phyloP scores from a whole-genome alignment of 2,329 filamentous ascomycete genomes.

The Cytospora chrysosperma region DNA sequence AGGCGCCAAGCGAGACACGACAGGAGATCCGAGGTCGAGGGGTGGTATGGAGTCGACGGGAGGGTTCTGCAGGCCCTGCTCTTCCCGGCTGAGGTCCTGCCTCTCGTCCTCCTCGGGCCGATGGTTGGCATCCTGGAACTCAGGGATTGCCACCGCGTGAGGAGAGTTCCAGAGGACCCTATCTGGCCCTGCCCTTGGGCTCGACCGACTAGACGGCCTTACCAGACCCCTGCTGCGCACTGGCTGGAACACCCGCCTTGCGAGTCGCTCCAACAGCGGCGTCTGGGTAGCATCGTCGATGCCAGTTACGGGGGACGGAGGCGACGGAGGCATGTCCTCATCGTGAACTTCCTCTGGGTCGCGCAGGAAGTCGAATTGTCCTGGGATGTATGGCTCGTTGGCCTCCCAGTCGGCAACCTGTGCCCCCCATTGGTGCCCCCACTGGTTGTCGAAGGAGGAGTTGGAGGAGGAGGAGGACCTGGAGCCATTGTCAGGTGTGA shows the following conservation, averaged over 20 bases:
- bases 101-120: no score
- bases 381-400: neutral
- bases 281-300: neutral
- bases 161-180: no score
- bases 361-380: neutral
- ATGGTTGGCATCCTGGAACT: no score
- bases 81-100: no score
- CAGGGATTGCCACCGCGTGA: no score
- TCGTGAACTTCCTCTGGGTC: neutral
- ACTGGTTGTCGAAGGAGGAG: neutral
- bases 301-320: neutral
- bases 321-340: neutral
- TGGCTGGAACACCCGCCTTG: no score
- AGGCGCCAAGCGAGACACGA: neutral
- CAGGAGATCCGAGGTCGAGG: neutral
- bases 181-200: no score
- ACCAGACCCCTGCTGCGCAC: no score
- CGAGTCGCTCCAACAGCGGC: no score
- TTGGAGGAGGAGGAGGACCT: neutral
- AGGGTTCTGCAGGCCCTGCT: neutral
- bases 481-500: neutral
- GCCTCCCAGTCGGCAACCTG: no score
- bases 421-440: neutral
- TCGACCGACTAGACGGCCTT: no score
- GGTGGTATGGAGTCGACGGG: neutral